These are phyloP conservation scores for Diaporthe eres DNA, from an alignment of 2,329 filamentous ascomycete genomes.

Conservation along the genomic window DNA sequence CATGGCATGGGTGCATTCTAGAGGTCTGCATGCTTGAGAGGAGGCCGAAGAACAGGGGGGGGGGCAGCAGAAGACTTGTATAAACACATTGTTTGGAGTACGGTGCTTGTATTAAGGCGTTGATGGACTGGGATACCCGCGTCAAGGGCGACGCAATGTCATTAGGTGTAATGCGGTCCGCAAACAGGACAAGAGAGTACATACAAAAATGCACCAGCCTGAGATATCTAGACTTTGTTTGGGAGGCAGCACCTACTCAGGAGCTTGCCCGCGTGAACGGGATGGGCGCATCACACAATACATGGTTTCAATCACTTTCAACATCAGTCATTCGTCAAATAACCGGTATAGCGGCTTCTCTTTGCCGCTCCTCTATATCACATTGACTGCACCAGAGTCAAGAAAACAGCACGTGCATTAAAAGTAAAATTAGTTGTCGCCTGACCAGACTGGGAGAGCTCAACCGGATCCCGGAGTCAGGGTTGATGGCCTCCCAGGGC, in stretches of 20 bases:
- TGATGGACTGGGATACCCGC: slow-evolving; percentile 32
- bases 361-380: neutral
- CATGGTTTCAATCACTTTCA: neutral
- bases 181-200: neutral
- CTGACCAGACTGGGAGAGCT: neutral
- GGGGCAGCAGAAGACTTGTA: slow-evolving; percentile 19
- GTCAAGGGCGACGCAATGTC: slow-evolving; percentile 10
- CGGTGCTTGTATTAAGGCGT: slow-evolving; percentile 22
- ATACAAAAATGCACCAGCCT: neutral
- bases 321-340: neutral
- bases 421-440: neutral
- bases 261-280: neutral
- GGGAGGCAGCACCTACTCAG: neutral
- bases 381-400: slow-evolving; percentile 6
- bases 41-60: neutral
- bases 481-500: neutral
- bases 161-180: slow-evolving; percentile 5
- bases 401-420: neutral
- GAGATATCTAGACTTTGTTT: neutral
- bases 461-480: neutral
- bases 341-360: neutral
- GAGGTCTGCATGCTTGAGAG: neutral
- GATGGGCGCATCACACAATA: neutral
- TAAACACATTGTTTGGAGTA: slow-evolving; percentile 36
- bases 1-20: slow-evolving; percentile 28